Percentiles rank a stretch among this genome's conserved stretches.
Conservation (phyloP, 2,329 filamentous ascomycete genomes). For the Phyllosticta citrichinensis region DNA sequence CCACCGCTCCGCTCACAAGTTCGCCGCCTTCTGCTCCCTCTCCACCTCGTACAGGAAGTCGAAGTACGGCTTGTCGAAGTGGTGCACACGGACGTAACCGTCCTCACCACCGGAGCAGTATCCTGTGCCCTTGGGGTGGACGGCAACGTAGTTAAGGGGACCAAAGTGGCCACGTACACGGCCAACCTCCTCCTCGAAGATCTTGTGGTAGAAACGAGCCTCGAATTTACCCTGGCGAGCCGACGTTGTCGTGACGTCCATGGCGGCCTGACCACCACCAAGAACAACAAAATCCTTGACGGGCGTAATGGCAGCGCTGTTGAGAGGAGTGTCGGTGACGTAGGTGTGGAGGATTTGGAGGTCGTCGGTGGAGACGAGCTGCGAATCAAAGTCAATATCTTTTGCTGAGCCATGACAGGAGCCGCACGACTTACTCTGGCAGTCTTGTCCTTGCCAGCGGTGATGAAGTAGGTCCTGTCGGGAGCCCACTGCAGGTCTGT, state of each 20-base stretch:
- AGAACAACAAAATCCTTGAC: slow-evolving; percentile 98
- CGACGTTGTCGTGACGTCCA: slow-evolving; percentile 94
- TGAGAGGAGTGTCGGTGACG: slow-evolving; percentile 83
- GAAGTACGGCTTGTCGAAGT: slow-evolving; percentile 98
- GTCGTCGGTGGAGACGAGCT: slow-evolving; percentile 76
- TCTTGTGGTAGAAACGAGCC: slow-evolving; percentile 98
- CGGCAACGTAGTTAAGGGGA: slow-evolving; percentile 90
- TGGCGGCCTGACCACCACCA: slow-evolving; percentile 94
- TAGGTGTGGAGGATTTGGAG: slow-evolving; percentile 92
- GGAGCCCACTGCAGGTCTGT: slow-evolving; percentile 91
- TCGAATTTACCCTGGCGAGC: slow-evolving; percentile 98
- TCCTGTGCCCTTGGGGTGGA: slow-evolving; percentile 79
- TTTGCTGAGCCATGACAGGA: background rate
- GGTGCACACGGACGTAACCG: slow-evolving; percentile 94
- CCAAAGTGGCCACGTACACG: slow-evolving; percentile 96
- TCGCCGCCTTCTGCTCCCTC: slow-evolving; percentile 54
- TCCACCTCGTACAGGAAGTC: slow-evolving; percentile 99
- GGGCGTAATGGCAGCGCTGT: slow-evolving; percentile 85
- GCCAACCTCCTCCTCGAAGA: slow-evolving; percentile 98
- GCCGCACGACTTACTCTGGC: slow-evolving; percentile 55
- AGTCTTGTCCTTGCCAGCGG: slow-evolving; percentile 94
- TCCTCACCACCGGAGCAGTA: slow-evolving; percentile 97
- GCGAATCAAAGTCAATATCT: slow-evolving; percentile 1
- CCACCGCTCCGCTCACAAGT: slow-evolving; percentile 18
- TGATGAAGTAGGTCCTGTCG: slow-evolving; percentile 97